Conservation (phyloP, 2,329 filamentous ascomycete species). For the Knoxdaviesia capensis region DNA sequence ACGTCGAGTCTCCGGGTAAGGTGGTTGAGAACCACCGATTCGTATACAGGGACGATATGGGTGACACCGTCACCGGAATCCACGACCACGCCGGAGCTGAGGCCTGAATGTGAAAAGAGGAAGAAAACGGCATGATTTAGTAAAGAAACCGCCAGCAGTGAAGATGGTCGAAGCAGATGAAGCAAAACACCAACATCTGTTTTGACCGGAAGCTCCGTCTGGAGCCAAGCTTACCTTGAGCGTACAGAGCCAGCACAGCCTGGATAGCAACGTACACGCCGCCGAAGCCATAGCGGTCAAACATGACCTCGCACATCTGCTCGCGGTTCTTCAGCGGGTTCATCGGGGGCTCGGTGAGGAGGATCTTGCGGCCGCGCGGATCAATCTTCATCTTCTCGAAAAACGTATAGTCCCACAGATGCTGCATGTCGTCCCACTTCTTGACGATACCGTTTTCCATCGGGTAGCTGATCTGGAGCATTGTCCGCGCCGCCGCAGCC, state of each 20-base stretch:
- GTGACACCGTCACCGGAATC: slow-evolving; percentile 97
- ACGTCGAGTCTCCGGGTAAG: slow-evolving; percentile 87
- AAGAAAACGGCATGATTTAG: background rate
- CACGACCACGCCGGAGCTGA: slow-evolving; percentile 89
- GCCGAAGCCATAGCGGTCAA: slow-evolving; percentile 88
- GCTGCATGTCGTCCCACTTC: slow-evolving; percentile 99
- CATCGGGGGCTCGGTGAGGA: slow-evolving; percentile 93
- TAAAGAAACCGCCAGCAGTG: background rate
- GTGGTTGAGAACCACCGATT: slow-evolving; percentile 94
- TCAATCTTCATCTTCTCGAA: slow-evolving; percentile 92
- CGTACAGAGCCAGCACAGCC: slow-evolving; percentile 86
- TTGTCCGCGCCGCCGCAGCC: slow-evolving; percentile 81
- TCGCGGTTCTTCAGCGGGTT: slow-evolving; percentile 94
- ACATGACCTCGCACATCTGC: slow-evolving; percentile 98
- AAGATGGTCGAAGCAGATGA: background rate
- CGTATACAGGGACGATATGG: slow-evolving; percentile 96
- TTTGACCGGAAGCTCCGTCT: background rate
- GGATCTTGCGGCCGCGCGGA: slow-evolving; percentile 80
- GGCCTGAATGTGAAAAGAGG: slow-evolving; percentile 27
- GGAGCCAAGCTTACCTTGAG: slow-evolving; percentile 47
- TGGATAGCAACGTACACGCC: slow-evolving; percentile 97
- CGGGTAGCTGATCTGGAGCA: slow-evolving; percentile 96
- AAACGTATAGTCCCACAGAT: slow-evolving; percentile 98
- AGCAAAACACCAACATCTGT: too few relatives aligned
- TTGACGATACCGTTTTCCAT: slow-evolving; percentile 99